Conservation (phyloP, 2,329 filamentous ascomycete genomes). For the Penicillium sp. region DNA sequence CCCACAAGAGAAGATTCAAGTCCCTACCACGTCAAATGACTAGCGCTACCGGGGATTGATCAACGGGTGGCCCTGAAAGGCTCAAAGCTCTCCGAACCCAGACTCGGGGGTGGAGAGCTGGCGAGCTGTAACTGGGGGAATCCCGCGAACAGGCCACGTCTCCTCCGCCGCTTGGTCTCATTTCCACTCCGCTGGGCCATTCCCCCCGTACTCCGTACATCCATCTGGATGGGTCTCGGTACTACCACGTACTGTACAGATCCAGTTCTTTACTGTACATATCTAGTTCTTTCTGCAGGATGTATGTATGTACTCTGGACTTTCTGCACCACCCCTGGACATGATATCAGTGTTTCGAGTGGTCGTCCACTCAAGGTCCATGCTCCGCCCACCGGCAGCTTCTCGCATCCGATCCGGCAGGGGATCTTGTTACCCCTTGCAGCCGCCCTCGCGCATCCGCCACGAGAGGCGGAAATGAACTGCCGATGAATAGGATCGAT, state of each 20-base stretch:
- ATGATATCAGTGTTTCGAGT: background rate
- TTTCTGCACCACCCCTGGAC: background rate
- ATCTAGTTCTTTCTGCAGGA: background rate
- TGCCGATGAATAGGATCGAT: background rate
- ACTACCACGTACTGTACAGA: too few species aligned
- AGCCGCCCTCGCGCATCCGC: conserved; percentile 18
- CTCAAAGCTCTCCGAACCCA: conserved; percentile 10
- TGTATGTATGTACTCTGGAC: background rate
- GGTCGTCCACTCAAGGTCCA: background rate
- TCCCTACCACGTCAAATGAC: background rate
- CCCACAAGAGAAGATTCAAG: background rate
- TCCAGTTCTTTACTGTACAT: background rate
- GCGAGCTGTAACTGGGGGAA: conserved; percentile 8
- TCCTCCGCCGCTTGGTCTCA: conserved; percentile 18
- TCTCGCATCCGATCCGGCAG: conserved; percentile 25
- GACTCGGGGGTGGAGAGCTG: conserved; percentile 10
- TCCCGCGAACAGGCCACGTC: conserved; percentile 33
- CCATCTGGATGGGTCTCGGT: background rate
- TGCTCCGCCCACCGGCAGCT: conserved; percentile 9
- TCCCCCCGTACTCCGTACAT: background rate
- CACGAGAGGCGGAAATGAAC: conserved; percentile 25
- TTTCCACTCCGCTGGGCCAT: conserved; percentile 11
- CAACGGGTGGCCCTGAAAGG: background rate
- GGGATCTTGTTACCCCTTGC: conserved; percentile 26
- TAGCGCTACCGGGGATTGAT: background rate